These are phyloP conservation scores for Fusarium continuum DNA, from an alignment of 2,329 filamentous ascomycete genomes.

Conservation along the genomic window DNA sequence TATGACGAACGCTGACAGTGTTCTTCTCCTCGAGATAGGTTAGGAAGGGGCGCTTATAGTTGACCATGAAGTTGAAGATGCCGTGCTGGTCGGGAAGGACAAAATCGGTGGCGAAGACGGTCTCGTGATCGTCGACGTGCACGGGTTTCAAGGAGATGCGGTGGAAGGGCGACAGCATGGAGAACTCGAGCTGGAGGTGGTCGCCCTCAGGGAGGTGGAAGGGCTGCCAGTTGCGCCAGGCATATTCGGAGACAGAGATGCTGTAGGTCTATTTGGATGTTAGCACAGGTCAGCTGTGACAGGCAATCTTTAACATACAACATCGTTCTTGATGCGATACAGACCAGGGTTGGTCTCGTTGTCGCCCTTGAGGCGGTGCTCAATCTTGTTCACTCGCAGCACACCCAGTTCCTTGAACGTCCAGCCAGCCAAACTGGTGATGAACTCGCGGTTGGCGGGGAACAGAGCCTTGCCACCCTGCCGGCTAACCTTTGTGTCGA, in stretches of 20 bases:
- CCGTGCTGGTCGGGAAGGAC: slow-evolving; percentile 94
- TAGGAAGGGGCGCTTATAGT: slow-evolving; percentile 95
- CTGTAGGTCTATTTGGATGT: slow-evolving; percentile 72
- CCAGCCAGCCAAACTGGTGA: slow-evolving; percentile 88
- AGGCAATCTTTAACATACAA: slow-evolving; percentile 66
- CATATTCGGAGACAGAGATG: slow-evolving; percentile 90
- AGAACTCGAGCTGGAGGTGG: slow-evolving; percentile 91
- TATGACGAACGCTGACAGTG: slow-evolving; percentile 93
- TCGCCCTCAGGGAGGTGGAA: slow-evolving; percentile 77
- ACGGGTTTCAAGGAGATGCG: slow-evolving; percentile 75
- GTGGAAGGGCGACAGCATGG: slow-evolving; percentile 98
- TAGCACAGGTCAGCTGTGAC: slow-evolving; percentile 28
- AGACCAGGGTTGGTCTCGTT: slow-evolving; percentile 81
- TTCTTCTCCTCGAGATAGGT: slow-evolving; percentile 92
- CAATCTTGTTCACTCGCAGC: slow-evolving; percentile 81
- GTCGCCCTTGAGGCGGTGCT: slow-evolving; percentile 72
- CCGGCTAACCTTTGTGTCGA: slow-evolving; percentile 80
- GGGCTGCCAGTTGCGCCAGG: slow-evolving; percentile 76
- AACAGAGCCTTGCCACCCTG: slow-evolving; percentile 61
- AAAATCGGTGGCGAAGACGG: slow-evolving; percentile 79
- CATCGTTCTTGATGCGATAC: slow-evolving; percentile 96
- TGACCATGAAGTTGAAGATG: slow-evolving; percentile 97
- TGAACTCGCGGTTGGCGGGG: slow-evolving; percentile 85
- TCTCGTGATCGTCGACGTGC: slow-evolving; percentile 69
- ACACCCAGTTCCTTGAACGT: slow-evolving; percentile 95